Conservation (phyloP, 1,284 basidiomycete genomes). For the Ustilago cynodontis region DNA sequence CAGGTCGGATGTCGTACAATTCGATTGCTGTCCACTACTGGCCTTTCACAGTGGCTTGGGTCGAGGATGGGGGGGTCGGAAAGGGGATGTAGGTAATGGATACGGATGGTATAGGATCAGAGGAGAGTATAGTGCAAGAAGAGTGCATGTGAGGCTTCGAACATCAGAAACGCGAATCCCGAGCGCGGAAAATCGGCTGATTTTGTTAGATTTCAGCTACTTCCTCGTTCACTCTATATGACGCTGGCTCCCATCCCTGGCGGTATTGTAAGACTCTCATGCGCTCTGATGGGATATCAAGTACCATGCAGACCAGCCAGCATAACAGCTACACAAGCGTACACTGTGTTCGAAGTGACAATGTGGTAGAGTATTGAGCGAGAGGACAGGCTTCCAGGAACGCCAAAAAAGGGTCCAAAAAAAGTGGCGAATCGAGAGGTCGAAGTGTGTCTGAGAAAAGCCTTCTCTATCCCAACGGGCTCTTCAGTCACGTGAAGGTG, state of each 20-base stretch:
- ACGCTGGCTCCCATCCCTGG: not conserved
- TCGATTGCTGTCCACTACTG: not conserved
- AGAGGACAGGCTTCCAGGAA: conserved; percentile 1
- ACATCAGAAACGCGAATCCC: conserved; percentile 5
- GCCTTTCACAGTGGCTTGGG: not conserved
- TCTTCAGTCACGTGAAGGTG: not conserved
- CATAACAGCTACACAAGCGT: not conserved
- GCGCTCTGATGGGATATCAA: too few species aligned
- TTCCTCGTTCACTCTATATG: not conserved
- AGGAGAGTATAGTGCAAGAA: not conserved
- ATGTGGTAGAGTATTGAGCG: not conserved
- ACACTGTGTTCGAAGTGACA: not conserved
- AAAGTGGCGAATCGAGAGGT: not conserved
- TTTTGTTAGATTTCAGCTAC: not conserved
- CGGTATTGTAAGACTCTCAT: not conserved
- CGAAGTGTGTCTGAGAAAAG: too few species aligned
- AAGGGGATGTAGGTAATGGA: not conserved
- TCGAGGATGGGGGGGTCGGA: not conserved
- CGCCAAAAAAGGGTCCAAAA: not conserved
- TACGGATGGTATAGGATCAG: not conserved
- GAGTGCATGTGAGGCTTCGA: conserved; percentile 11
- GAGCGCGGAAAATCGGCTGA: conserved; percentile 5
- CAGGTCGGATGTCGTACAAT: not conserved
- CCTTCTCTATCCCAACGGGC: conserved; percentile 17
- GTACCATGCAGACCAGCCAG: too few species aligned